phyloP scores from a whole-genome alignment of 306 rosid genomes.

The Vicia villosa region DNA sequence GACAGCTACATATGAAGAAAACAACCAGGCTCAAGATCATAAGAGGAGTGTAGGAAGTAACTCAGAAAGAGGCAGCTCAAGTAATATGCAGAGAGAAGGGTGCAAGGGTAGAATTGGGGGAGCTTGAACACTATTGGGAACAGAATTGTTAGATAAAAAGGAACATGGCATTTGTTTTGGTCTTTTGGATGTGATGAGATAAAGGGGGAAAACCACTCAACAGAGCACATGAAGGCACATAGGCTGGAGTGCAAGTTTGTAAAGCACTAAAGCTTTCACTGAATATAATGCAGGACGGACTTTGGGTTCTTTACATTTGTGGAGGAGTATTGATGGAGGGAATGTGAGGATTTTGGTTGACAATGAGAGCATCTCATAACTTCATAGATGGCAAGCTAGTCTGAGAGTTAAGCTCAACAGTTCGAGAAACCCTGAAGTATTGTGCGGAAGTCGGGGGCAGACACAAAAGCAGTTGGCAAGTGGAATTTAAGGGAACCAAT shows the following conservation, averaged over 20 bases:
- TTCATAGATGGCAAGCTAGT: not conserved
- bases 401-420: not conserved
- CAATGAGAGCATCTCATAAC: too few species aligned
- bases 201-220: not conserved
- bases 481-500: not conserved
- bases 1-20: not conserved
- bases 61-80: not conserved
- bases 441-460: not conserved
- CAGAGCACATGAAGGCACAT: not conserved
- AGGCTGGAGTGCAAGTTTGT: not conserved
- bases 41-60: not conserved
- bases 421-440: not conserved
- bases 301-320: not conserved
- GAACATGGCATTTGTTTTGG: too few species aligned
- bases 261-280: not conserved
- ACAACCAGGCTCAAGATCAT: not conserved
- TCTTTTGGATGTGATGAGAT: too few species aligned
- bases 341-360: not conserved
- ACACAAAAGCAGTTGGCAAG: not conserved
- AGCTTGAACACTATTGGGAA: too few species aligned
- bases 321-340: too few species aligned
- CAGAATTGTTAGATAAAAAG: too few species aligned
- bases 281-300: not conserved
- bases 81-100: not conserved
- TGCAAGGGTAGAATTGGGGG: too few species aligned